Evolutionary conservation across 2,329 filamentous ascomycete species (phyloP), one percentile per base, ranked within the genome.

Genomic region (Trichoderma citrinoviride): DNA sequence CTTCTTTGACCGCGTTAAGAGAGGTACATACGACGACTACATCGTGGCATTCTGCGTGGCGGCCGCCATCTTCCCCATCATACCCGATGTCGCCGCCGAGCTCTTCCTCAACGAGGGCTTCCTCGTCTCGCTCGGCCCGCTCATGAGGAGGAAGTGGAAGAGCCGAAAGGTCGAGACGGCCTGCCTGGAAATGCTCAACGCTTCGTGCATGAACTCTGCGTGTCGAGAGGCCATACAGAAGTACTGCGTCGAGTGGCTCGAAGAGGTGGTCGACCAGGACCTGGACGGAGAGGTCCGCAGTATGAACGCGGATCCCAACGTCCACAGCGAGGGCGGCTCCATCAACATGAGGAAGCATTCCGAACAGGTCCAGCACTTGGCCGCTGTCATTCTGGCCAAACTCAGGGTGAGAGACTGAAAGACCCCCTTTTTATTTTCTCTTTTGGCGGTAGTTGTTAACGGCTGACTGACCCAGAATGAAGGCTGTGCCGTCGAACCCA

Each of bases 21-120:
- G 89, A 68, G 88, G 88, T 60, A 94, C 90, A 25, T 91, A 93
- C 68, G 93, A 97, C 72, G 92, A 96, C 76, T 87, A 96, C 69
- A 92, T 97, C 62, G 83, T 95, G 56, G 93, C 93, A 6, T 98
- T 97, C 75, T 98, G 93, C 61, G 93, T 93, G n/a, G 92, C 93
- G 6, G 87, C 93, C 2, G 87, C 89, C 23, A 86, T 96, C 8
- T 99, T 99, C 74, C 93, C 95, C 1, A 85, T 99, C 60, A 87
- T 91, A 2, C 90, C 92, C 3, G 85, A 89, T 63, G 84, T 91
- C 49, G 91, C 89, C 2, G 84, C 91, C 3, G 83, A 87, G 66
- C 82, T 98, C 43, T 97, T 99, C 75, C 84, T 98, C 64, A 93
- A 88, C 41, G 92, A 97, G 69, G 92, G 92, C 3, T 98, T 99